Conservation (phyloP, 805 yeast species). For the Brettanomyces custersianus region DNA sequence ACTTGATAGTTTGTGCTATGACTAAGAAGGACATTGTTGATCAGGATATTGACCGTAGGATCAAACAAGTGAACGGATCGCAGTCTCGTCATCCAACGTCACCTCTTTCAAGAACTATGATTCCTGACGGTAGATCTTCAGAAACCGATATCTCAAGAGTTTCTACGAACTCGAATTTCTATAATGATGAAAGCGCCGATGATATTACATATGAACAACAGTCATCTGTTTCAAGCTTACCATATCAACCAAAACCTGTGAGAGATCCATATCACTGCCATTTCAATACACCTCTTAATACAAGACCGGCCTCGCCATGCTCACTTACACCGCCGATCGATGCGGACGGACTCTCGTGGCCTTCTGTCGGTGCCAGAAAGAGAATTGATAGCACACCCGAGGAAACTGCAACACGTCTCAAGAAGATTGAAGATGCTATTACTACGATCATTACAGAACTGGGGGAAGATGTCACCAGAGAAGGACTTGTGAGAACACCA, state of each 20-base stretch:
- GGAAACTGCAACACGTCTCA: conserved; percentile 57
- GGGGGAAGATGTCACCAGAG: conserved; percentile 86
- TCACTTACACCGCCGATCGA: conserved; percentile 82
- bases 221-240: conserved; percentile 4
- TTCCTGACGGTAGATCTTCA: conserved; percentile 4
- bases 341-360: conserved; percentile 91
- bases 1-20: too few relatives aligned
- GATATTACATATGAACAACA: conserved; percentile 1
- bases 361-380: conserved; percentile 72
- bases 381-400: conserved; percentile 64
- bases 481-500: conserved; percentile 90
- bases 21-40: too few relatives aligned
- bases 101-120: conserved; percentile 17
- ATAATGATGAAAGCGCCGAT: conserved; percentile 4
- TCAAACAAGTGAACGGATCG: conserved; percentile 6
- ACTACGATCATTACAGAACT: conserved; percentile 66
- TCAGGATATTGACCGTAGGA: conserved; percentile 12
- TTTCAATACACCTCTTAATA: conserved; percentile 51
- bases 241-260: conserved; percentile 20
- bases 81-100: conserved; percentile 11
- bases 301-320: conserved; percentile 76
- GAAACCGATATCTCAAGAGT: not conserved
- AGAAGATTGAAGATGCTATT: conserved; percentile 80
- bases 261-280: conserved; percentile 27
- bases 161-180: not conserved